Conservation (phyloP, 352 stramenopile genomes). For the Pythium guiyangense region DNA sequence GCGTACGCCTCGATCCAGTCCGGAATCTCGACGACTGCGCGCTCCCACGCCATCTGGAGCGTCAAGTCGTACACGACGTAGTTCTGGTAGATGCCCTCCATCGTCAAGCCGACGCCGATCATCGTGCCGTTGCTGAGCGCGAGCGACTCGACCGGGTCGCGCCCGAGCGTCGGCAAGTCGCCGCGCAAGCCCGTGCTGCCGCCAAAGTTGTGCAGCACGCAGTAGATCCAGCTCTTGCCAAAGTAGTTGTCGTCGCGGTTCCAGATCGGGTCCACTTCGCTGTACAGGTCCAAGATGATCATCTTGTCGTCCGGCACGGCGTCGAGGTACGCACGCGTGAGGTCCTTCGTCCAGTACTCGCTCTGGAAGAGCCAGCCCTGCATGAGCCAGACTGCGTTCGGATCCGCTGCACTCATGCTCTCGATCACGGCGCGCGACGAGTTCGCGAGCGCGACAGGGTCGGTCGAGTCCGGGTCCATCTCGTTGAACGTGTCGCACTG, state of each 20-base stretch:
- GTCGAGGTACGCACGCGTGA: slow-evolving; percentile 41
- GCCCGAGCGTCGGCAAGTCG: slow-evolving; percentile 55
- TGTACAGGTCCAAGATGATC: slow-evolving; percentile 84
- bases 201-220: slow-evolving; percentile 83
- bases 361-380: slow-evolving; percentile 79
- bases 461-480: slow-evolving; percentile 69
- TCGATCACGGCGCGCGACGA: slow-evolving; percentile 67
- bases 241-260: slow-evolving; percentile 75
- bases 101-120: slow-evolving; percentile 69
- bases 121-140: slow-evolving; percentile 56
- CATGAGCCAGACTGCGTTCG: slow-evolving; percentile 79
- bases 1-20: slow-evolving; percentile 54
- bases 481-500: slow-evolving; percentile 84
- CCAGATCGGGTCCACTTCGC: slow-evolving; percentile 67
- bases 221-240: slow-evolving; percentile 84
- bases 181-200: slow-evolving; percentile 72
- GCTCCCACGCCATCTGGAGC: slow-evolving; percentile 68
- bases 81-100: slow-evolving; percentile 87
- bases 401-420: slow-evolving; percentile 66
- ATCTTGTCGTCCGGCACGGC: slow-evolving; percentile 57
- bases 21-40: slow-evolving; percentile 31
- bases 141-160: slow-evolving; percentile 40
- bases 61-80: slow-evolving; percentile 82
- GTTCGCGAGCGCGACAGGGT: slow-evolving; percentile 34
- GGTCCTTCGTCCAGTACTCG: slow-evolving; percentile 67